Evolutionary conservation across 352 stramenopile genomes (phyloP), one percentile per base, ranked within the genome.

Genomic region (Pythium brachiatum): DNA sequence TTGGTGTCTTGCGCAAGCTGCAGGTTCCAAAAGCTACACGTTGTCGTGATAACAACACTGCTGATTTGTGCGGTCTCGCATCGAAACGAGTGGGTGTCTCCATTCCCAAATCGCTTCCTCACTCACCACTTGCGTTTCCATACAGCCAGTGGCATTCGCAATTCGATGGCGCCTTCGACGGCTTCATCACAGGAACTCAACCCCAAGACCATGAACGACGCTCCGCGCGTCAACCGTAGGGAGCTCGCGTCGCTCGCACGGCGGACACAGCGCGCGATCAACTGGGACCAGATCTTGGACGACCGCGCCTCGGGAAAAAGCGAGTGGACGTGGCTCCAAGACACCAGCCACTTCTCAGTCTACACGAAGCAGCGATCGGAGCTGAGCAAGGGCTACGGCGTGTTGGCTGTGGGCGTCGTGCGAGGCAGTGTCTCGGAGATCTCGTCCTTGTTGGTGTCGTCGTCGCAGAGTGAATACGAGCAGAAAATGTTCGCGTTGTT

Each of bases 381-480:
- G 8, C 6, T 12, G 11, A 8, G 11, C 23, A 25, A n/a, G 11
- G 29, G 43, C 21, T 59, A 51, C 26, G 25, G 27, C 5, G 57
- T 70, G 32, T 47, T 62, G 3, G 47, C 64, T 2, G 53, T 47
- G 1, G 52, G 50, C 8, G 32, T 58, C 34, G 41, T 70, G 16
- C 44, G 54, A 26, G 60, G 57, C 43, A 48, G n/a, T 8, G 20
- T 62, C 7, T 29, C 36, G 25, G 64, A 70, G n/a, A 11, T 70
- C 18, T 27, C 25, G 27, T 32, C 51, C 3, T 7, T 70, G 7
- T 34, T 70, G 41, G 21, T 36, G 20, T 26, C 52, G 16, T 18
- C n/a, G 2, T 47, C 46, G 2, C 52, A 59, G 9, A 16, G 56
- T 0, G 51, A 62, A 27, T 60, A 60, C 20, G 25, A 44, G 25